Evolutionary conservation across 352 stramenopile genomes (phyloP).

Genomic region (Pythium aristosporum): DNA sequence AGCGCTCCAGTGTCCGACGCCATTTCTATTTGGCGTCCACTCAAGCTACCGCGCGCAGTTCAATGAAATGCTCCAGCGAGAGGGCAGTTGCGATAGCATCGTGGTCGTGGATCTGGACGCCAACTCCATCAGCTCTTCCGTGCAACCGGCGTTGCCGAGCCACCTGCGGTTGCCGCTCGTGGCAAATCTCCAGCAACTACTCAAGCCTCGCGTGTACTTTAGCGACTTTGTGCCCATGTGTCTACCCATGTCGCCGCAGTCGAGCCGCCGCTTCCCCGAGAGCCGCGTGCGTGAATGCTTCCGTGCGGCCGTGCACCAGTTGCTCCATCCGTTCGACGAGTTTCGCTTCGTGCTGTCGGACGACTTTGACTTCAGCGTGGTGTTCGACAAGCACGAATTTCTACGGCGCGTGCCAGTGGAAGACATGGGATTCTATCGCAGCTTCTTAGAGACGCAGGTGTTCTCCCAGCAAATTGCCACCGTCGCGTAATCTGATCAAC

Average conservation of each 20-base stretch:
- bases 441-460: constrained; percentile 83
- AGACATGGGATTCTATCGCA: constrained; percentile 72
- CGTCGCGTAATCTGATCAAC: constrained; percentile 30
- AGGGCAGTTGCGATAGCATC: constrained; percentile 73
- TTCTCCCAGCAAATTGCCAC: constrained; percentile 85
- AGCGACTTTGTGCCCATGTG: constrained; percentile 78
- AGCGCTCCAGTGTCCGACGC: constrained; percentile 81
- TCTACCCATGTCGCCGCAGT: constrained; percentile 28
- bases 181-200: constrained; percentile 53
- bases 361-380: constrained; percentile 85
- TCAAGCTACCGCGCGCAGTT: constrained; percentile 66
- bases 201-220: constrained; percentile 75
- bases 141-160: constrained; percentile 46
- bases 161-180: constrained; percentile 43
- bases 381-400: constrained; percentile 81
- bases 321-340: constrained; percentile 63
- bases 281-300: constrained; percentile 62
- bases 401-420: constrained; percentile 44
- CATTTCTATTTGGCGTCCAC: constrained; percentile 86
- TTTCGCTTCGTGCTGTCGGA: constrained; percentile 86
- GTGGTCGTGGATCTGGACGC: constrained; percentile 72
- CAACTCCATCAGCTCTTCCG: constrained; percentile 49
- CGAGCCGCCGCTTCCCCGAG: constrained; percentile 49
- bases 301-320: constrained; percentile 42
- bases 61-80: constrained; percentile 66